These are phyloP conservation scores for Anaeromyces robustus DNA, from an alignment of 192 early-diverging fungal genomes.

Conservation along the genomic window DNA sequence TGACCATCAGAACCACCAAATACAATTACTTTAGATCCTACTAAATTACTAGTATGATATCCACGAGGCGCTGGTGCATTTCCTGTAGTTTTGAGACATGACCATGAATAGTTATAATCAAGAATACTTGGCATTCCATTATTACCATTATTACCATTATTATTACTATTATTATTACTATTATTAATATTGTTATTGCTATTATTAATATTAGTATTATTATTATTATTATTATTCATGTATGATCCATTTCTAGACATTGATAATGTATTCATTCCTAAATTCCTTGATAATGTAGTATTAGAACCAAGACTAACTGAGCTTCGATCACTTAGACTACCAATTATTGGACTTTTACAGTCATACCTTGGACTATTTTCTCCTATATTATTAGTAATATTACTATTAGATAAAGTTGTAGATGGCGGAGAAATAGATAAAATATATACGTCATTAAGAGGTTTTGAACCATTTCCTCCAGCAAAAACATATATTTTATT, in stretches of 20 bases:
- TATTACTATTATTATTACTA: neutral
- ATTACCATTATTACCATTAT: neutral
- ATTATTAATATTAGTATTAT: no score
- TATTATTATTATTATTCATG: no score
- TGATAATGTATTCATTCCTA: no score
- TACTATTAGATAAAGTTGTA: neutral
- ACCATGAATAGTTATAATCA: constrained; percentile 18
- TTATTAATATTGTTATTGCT: no score
- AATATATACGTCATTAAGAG: constrained; percentile 63
- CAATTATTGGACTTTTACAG: neutral
- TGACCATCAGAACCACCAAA: constrained; percentile 79
- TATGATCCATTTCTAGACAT: no score
- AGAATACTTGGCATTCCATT: neutral
- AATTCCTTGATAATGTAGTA: neutral
- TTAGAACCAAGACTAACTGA: neutral
- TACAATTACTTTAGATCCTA: constrained; percentile 61
- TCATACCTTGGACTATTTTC: neutral
- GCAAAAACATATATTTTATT: constrained; percentile 66
- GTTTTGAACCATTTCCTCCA: constrained; percentile 68
- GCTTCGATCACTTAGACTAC: neutral
- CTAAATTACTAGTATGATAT: constrained; percentile 74
- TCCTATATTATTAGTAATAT: neutral
- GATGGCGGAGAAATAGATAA: constrained; percentile 5
- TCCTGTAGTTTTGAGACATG: constrained; percentile 41
- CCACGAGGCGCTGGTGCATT: constrained; percentile 57